phyloP scores from a whole-genome alignment of 2,329 filamentous ascomycete genomes.

The Neofusicoccum laricinum region DNA sequence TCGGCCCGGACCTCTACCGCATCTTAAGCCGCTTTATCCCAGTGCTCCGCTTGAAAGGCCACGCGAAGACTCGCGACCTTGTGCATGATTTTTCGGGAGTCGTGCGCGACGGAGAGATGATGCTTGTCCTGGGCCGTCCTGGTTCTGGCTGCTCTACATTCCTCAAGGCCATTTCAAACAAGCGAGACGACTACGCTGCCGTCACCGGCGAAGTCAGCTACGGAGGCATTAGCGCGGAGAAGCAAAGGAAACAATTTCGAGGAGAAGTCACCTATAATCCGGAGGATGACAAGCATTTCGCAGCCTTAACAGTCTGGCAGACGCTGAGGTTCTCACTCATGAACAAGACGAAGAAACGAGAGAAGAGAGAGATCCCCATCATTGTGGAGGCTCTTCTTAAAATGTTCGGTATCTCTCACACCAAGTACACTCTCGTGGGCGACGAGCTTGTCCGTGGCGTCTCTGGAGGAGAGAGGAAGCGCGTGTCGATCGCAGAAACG shows the following conservation, averaged over 20 bases:
- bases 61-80: conserved; percentile 52
- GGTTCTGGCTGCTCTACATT: conserved; percentile 76
- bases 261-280: conserved; percentile 77
- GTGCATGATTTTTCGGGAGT: conserved; percentile 67
- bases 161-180: conserved; percentile 71
- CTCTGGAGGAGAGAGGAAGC: conserved; percentile 76
- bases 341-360: conserved; percentile 70
- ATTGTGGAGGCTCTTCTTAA: conserved; percentile 69
- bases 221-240: conserved; percentile 65
- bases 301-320: conserved; percentile 72
- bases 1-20: conserved; percentile 74
- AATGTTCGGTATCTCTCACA: conserved; percentile 78
- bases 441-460: conserved; percentile 71
- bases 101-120: conserved; percentile 68
- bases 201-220: conserved; percentile 71
- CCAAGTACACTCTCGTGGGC: conserved; percentile 71
- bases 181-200: conserved; percentile 61
- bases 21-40: conserved; percentile 57
- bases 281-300: conserved; percentile 74
- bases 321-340: conserved; percentile 72
- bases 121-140: conserved; percentile 69
- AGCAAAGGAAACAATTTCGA: conserved; percentile 66
- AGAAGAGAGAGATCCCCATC: conserved; percentile 61
- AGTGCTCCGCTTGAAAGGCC: conserved; percentile 46
- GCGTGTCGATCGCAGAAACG: conserved; percentile 76